Conservation (phyloP, 2,329 filamentous ascomycete species). For the Venturia pyrina region DNA sequence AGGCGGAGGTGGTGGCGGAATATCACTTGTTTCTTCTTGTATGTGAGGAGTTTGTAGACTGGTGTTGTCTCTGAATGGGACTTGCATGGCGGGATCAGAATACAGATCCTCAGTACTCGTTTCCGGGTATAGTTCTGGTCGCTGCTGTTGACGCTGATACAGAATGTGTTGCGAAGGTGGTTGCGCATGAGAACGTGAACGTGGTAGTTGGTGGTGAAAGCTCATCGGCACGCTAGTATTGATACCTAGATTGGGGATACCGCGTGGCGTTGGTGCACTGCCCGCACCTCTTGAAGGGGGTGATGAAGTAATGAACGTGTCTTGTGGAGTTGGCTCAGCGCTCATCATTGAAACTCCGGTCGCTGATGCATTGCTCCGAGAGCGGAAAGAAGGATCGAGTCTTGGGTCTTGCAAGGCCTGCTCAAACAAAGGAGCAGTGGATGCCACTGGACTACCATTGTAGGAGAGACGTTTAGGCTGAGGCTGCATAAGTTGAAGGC, state of each 20-base stretch:
- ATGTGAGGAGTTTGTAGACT: not conserved
- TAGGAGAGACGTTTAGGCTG: slow-evolving; percentile 3
- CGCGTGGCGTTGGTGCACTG: not conserved
- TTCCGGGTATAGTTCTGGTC: not conserved
- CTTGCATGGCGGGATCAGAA: not conserved
- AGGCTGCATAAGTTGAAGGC: slow-evolving; percentile 8
- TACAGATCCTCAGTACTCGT: not conserved
- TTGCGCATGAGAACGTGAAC: not conserved
- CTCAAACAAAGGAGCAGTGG: not conserved
- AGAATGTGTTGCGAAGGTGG: not conserved
- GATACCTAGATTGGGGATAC: not conserved
- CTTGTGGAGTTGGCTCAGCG: not conserved
- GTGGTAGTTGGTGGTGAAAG: not conserved
- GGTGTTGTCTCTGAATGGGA: not conserved
- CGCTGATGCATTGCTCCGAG: not conserved
- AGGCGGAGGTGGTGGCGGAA: not conserved
- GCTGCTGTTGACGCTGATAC: not conserved
- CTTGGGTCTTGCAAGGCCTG: slow-evolving; percentile 6
- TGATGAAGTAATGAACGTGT: not conserved
- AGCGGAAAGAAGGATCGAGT: slow-evolving; percentile 8
- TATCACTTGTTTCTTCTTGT: not conserved
- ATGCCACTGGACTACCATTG: not conserved
- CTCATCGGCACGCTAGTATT: not conserved
- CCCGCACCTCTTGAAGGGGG: not conserved
- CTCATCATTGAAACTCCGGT: not conserved